Conservation (phyloP, 495 filamentous ascomycete species). For the Penicillium verhagenii region DNA sequence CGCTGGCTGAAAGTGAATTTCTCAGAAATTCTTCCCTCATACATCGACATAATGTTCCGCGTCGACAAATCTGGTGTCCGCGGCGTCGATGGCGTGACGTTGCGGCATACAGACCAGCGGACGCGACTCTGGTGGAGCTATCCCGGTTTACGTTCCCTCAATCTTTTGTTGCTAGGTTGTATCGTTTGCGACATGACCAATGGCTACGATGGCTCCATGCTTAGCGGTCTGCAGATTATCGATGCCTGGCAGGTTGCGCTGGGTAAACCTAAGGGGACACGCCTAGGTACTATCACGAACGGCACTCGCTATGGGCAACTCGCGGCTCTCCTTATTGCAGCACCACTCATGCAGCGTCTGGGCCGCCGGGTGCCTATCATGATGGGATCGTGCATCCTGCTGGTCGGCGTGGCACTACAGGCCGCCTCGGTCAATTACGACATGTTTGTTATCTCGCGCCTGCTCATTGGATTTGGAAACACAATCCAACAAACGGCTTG, state of each 20-base stretch:
- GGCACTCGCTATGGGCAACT: slow-evolving; percentile 17
- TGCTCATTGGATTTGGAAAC: slow-evolving; percentile 3
- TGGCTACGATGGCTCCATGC: slow-evolving; percentile 23
- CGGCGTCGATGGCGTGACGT: background rate
- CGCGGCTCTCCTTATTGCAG: background rate
- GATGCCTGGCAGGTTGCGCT: slow-evolving; percentile 19
- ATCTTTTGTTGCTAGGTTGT: background rate
- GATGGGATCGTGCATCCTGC: background rate
- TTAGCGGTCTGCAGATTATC: slow-evolving; percentile 24
- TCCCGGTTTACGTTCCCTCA: background rate
- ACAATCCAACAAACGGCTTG: slow-evolving; percentile 50
- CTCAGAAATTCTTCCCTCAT: too few species aligned
- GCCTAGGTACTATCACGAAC: slow-evolving; percentile 23
- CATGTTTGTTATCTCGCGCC: slow-evolving; percentile 3
- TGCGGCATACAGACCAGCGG: background rate
- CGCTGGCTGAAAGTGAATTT: too few species aligned
- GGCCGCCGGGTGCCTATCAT: slow-evolving; percentile 6
- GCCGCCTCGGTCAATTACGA: background rate
- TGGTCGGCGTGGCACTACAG: slow-evolving; percentile 5
- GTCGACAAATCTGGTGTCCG: background rate
- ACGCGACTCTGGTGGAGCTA: background rate
- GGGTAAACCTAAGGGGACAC: slow-evolving; percentile 13
- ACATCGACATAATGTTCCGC: background rate
- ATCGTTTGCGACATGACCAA: background rate
- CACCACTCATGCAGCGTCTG: slow-evolving; percentile 7